These are phyloP conservation scores for Rhamnella rubrinervis DNA, from an alignment of 331 rosid species.

Conservation along the genomic window DNA sequence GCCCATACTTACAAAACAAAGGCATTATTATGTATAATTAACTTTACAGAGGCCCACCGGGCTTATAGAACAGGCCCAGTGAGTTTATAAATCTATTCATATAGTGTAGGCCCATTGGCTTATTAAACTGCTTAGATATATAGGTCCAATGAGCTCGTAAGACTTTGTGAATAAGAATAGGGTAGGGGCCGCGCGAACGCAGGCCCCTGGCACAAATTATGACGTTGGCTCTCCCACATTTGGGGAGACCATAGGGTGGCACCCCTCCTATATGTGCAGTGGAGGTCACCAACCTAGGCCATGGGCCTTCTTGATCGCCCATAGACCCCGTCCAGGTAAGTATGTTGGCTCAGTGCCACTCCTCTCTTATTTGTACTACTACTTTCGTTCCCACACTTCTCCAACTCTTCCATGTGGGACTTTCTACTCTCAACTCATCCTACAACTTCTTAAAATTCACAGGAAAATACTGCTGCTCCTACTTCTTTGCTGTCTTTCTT, in stretches of 20 bases:
- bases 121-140: too few species aligned
- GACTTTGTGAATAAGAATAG: not conserved
- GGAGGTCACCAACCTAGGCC: conserved; percentile 24
- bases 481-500: not conserved
- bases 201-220: conserved; percentile 22
- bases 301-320: conserved; percentile 15
- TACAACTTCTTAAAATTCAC: not conserved
- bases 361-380: not conserved
- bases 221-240: conserved; percentile 25
- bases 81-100: too few species aligned
- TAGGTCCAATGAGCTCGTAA: too few species aligned
- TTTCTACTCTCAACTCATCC: too few species aligned
- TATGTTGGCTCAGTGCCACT: rapidly evolving
- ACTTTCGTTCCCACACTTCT: too few species aligned
- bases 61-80: too few species aligned
- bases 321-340: conserved; percentile 30
- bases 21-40: too few species aligned
- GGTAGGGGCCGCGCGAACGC: conserved; percentile 24
- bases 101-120: too few species aligned
- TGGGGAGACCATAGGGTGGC: conserved; percentile 24
- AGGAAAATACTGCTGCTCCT: not conserved
- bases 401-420: conserved; percentile 13
- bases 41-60: too few species aligned
- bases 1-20: too few species aligned
- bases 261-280: conserved; percentile 13